These are phyloP conservation scores for Setaria italica DNA, from an alignment of 202 grass and related monocot genomes.

Conservation along the genomic window DNA sequence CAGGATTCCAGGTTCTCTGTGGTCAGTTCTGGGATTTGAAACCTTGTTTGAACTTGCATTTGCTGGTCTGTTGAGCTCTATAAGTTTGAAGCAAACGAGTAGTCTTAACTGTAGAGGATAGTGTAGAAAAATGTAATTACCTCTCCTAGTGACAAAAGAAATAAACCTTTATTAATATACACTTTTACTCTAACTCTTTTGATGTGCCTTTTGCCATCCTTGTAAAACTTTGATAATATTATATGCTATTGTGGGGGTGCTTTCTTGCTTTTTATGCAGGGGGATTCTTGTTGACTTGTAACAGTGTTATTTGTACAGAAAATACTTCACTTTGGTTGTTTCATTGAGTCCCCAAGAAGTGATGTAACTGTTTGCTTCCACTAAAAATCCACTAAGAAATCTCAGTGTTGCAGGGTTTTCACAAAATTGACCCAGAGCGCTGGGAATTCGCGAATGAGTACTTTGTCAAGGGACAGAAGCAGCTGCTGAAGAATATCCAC, in stretches of 20 bases:
- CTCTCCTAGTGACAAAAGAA: not conserved
- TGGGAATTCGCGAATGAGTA: slow-evolving; percentile 96
- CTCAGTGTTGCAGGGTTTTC: slow-evolving; percentile 75
- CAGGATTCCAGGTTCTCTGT: not conserved
- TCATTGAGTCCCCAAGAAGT: not conserved
- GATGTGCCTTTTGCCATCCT: not conserved
- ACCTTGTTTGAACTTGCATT: not conserved
- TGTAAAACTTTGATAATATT: not conserved
- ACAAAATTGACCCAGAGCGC: slow-evolving; percentile 87
- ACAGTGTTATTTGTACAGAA: not conserved
- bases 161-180: not conserved
- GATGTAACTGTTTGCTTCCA: slow-evolving; percentile 5
- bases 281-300: slow-evolving; percentile 13
- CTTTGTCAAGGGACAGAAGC: slow-evolving; percentile 89
- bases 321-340: not conserved
- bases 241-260: not conserved
- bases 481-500: slow-evolving; percentile 88
- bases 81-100: not conserved
- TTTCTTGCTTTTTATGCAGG: slow-evolving; percentile 1
- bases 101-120: not conserved
- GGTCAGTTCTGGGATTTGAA: not conserved
- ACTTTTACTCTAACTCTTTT: not conserved
- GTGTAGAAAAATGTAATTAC: not conserved
- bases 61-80: not conserved
- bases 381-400: slow-evolving; percentile 5